These are phyloP conservation scores for Albizia julibrissin DNA, from an alignment of 306 rosid species.

Conservation along the genomic window DNA sequence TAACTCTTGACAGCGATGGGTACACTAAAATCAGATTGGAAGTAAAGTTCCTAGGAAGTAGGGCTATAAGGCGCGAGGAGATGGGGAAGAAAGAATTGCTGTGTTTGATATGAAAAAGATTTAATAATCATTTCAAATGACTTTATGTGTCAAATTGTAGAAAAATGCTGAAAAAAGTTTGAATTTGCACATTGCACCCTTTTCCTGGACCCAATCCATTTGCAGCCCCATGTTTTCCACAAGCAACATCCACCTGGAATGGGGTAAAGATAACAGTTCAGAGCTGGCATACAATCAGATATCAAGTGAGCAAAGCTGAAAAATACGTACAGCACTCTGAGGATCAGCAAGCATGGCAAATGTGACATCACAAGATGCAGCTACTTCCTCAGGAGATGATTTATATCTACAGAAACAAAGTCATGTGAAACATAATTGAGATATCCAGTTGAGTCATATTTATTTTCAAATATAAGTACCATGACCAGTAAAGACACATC, in stretches of 20 bases:
- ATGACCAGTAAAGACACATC: not conserved
- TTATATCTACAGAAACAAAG: slow-evolving; percentile 62
- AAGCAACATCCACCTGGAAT: slow-evolving; percentile 79
- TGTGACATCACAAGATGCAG: slow-evolving; percentile 90
- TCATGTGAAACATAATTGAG: slow-evolving; percentile 1
- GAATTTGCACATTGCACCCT: slow-evolving; percentile 59
- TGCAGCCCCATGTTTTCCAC: slow-evolving; percentile 78
- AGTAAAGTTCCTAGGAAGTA: not conserved
- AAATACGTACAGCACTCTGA: slow-evolving; percentile 83
- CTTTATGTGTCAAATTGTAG: slow-evolving; percentile 13
- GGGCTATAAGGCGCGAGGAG: not conserved
- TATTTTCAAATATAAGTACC: slow-evolving; percentile 12
- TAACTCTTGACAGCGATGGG: not conserved
- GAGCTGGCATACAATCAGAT: slow-evolving; percentile 15
- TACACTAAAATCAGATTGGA: slow-evolving; percentile 19
- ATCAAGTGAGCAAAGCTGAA: slow-evolving; percentile 13
- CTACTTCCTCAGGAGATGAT: slow-evolving; percentile 83
- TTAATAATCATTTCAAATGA: slow-evolving; percentile 29
- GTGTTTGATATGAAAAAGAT: not conserved
- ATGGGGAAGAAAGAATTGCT: not conserved
- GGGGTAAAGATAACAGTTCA: slow-evolving; percentile 22
- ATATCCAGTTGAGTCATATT: slow-evolving; percentile 11
- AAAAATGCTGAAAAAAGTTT: slow-evolving; percentile 8
- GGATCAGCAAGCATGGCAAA: slow-evolving; percentile 99
- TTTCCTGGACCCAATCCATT: slow-evolving; percentile 84